phyloP scores from a whole-genome alignment of 1,284 basidiomycete species.

The Boletus semigastroideus region DNA sequence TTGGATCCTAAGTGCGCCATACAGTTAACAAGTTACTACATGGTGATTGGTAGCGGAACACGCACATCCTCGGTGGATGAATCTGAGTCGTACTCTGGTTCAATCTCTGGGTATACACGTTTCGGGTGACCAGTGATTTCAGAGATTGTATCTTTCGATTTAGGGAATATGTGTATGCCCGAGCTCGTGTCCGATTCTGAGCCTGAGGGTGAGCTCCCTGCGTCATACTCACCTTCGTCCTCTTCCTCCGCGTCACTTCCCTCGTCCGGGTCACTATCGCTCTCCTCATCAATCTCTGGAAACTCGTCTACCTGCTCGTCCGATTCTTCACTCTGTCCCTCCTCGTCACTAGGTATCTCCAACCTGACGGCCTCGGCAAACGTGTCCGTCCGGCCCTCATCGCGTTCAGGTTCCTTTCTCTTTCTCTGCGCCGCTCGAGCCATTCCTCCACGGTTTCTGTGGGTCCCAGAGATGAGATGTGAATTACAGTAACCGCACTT shows the following conservation, averaged over 20 bases:
- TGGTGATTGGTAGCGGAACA: conserved; percentile 16
- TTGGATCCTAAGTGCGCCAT: conserved; percentile 65
- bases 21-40: conserved; percentile 7
- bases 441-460: conserved; percentile 38
- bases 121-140: conserved; percentile 87
- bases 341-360: conserved; percentile 74
- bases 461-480: not conserved
- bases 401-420: conserved; percentile 48
- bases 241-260: conserved; percentile 37
- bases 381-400: conserved; percentile 32
- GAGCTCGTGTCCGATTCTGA: conserved; percentile 33
- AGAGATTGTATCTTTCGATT: conserved; percentile 69
- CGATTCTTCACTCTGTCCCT: conserved; percentile 43
- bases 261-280: conserved; percentile 46
- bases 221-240: conserved; percentile 36
- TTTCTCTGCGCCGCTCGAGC: conserved; percentile 38
- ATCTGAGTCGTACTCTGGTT: conserved; percentile 96
- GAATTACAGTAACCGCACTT: not conserved
- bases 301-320: conserved; percentile 48
- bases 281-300: conserved; percentile 24
- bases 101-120: conserved; percentile 91
- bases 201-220: conserved; percentile 23
- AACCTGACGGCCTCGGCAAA: conserved; percentile 47
- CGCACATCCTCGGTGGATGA: conserved; percentile 95
- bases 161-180: conserved; percentile 54